phyloP scores from a whole-genome alignment of 2,329 filamentous ascomycete genomes.

The Leptographium wingfieldii region DNA sequence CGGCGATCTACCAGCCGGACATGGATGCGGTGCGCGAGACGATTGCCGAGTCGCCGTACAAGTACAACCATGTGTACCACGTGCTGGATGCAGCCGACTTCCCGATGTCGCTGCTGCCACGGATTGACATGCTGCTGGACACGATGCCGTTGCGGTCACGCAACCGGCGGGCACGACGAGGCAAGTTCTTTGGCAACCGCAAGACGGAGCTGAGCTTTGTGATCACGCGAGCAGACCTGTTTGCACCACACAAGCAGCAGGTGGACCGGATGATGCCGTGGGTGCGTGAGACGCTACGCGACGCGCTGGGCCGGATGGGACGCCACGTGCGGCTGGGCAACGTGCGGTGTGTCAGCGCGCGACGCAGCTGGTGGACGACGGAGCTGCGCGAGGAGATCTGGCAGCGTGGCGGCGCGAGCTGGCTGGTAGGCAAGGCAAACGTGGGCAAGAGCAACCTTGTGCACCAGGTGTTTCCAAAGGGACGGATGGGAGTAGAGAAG shows the following conservation, averaged over 20 bases:
- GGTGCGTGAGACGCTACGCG: conserved; percentile 61
- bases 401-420: conserved; percentile 70
- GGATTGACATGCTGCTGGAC: conserved; percentile 56
- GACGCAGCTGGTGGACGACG: conserved; percentile 81
- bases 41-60: conserved; percentile 77
- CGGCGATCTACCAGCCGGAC: conserved; percentile 67
- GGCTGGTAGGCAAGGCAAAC: conserved; percentile 97
- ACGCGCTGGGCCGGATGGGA: conserved; percentile 56
- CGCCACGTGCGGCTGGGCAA: conserved; percentile 74
- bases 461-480: conserved; percentile 74
- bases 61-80: conserved; percentile 90
- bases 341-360: conserved; percentile 73
- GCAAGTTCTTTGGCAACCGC: conserved; percentile 52
- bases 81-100: conserved; percentile 93
- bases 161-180: conserved; percentile 63
- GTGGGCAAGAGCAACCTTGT: conserved; percentile 94
- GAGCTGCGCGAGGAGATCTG: conserved; percentile 78
- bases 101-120: conserved; percentile 79
- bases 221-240: conserved; percentile 75
- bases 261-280: conserved; percentile 83
- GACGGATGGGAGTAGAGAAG: conserved; percentile 31
- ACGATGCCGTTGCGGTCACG: conserved; percentile 63
- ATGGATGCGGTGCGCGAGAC: conserved; percentile 72
- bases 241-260: conserved; percentile 72
- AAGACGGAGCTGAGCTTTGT: conserved; percentile 78